Percentiles rank a stretch among this genome's conserved stretches.
phyloP scores from a whole-genome alignment of 2,329 filamentous ascomycete genomes.

The Paradendryphiella salina region DNA sequence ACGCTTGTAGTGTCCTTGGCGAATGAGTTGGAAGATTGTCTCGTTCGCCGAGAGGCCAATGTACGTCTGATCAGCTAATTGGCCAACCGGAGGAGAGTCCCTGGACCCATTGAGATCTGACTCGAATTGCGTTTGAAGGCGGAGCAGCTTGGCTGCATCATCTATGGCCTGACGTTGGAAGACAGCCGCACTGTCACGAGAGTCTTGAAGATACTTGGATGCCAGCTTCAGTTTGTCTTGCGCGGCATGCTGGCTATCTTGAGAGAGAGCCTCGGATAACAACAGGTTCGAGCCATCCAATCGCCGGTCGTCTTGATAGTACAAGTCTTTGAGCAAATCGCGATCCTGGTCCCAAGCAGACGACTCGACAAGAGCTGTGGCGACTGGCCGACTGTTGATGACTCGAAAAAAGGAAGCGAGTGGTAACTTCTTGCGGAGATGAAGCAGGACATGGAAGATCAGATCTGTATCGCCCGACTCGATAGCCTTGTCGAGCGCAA shows the following conservation, averaged over 20 bases:
- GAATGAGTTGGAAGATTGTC: constrained; percentile 86
- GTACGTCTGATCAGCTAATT: constrained; percentile 57
- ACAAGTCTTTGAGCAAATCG: constrained; percentile 87
- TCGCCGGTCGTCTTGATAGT: constrained; percentile 93
- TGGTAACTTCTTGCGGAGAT: constrained; percentile 87
- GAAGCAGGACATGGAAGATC: constrained; percentile 83
- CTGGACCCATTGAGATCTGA: constrained; percentile 68
- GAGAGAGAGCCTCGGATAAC: constrained; percentile 77
- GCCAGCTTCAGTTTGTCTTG: constrained; percentile 88
- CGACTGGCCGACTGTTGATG: constrained; percentile 82
- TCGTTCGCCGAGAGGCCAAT: constrained; percentile 86
- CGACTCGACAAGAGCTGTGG: constrained; percentile 86
- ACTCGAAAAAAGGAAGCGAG: constrained; percentile 89
- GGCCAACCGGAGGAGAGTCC: constrained; percentile 46
- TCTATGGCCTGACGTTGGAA: constrained; percentile 76
- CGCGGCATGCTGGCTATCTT: constrained; percentile 69
- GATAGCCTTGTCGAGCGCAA: constrained; percentile 94
- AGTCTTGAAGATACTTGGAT: constrained; percentile 78
- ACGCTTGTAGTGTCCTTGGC: constrained; percentile 77
- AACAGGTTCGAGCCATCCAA: constrained; percentile 87
- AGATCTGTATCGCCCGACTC: constrained; percentile 94
- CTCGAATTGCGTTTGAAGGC: constrained; percentile 85
- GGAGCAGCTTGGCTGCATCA: constrained; percentile 77
- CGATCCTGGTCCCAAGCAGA: constrained; percentile 78
- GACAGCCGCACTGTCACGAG: constrained; percentile 71